Base-by-base conservation (phyloP, 495 filamentous ascomycete genomes). In the Cryomyces antarcticus region DNA sequence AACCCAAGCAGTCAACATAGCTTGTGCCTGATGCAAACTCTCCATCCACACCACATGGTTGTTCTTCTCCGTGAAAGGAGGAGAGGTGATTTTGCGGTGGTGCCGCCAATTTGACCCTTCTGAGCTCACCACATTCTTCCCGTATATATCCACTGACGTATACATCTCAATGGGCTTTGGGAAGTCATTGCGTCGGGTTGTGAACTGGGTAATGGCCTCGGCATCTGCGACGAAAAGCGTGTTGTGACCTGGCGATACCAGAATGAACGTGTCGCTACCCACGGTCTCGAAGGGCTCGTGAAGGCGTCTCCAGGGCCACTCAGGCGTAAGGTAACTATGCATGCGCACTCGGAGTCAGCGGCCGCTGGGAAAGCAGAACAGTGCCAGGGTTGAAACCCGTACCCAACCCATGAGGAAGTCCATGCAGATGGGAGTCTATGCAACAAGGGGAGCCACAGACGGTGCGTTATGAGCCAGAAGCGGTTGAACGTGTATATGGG, bases 11-110 rank as follows among this genome's bases (percentile, higher is more conserved):
- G 54, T 50, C 5, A 78, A 43, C 63, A 81, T 67, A 13, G 67
- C 35, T 29, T 49, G 40, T 0, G 71, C 66, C 54, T 80, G 76
- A 28, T 57, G 57, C 43, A 80, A 57, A 9, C 66, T 67, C 49
- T 80, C 75, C 37, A 45, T 52, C 52, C 78, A 82, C 3, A 79
- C 75, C 40, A 76, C 46, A 4, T 67, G 66, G 41, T 78, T 78
- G 57, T 81, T 82, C 61, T 68, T 77, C 60, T 82, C 78, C 38
- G 73, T 73, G 55, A 83, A 83, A 17, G 72, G 71, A 17, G 75
- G 72, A 28, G 72, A 67, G 0, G 74, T 77, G 17, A 77, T 68
- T 56, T 77, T 80, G 40, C 78, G 68, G 54, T 83, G 78, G 55
- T 69, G 63, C 39, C 73, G 64, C 78, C 79, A 84, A 6, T 61